phyloP scores from a whole-genome alignment of 768 basidiomycete genomes.

The Tylopilus felleus region DNA sequence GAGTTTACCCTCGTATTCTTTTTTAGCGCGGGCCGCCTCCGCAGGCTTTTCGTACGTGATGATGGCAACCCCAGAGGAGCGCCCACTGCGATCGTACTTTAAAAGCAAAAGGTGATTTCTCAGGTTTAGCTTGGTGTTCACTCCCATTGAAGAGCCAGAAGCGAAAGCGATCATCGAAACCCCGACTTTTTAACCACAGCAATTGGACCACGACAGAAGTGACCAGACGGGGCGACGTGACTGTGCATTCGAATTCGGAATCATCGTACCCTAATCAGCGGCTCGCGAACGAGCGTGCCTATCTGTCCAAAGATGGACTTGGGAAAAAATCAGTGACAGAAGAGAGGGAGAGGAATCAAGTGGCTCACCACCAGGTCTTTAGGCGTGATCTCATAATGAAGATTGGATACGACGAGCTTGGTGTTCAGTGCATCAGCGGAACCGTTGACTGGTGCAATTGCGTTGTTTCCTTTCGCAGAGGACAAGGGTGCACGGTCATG shows the following conservation, averaged over 20 bases:
- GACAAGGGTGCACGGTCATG: conserved; percentile 68
- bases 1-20: conserved; percentile 79
- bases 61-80: conserved; percentile 80
- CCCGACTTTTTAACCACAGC: conserved; percentile 27
- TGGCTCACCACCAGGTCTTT: conserved; percentile 82
- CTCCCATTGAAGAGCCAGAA: conserved; percentile 33
- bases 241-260: conserved; percentile 41
- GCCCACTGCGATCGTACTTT: conserved; percentile 95
- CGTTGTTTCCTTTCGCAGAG: conserved; percentile 27
- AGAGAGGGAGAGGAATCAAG: background rate
- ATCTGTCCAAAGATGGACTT: conserved; percentile 90
- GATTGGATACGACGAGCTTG: conserved; percentile 75
- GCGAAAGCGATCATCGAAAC: conserved; percentile 43
- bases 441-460: conserved; percentile 19
- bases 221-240: conserved; percentile 34
- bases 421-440: conserved; percentile 29
- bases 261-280: conserved; percentile 89
- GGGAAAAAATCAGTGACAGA: conserved; percentile 1
- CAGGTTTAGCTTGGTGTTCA: conserved; percentile 56
- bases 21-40: conserved; percentile 82
- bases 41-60: conserved; percentile 73
- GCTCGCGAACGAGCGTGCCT: conserved; percentile 90
- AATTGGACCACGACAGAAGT: conserved; percentile 31
- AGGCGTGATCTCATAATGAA: conserved; percentile 90
- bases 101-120: conserved; percentile 45